These are phyloP conservation scores for Neckera pumila DNA, from an alignment of 225 moss, liverwort and hornwort genomes.

Conservation along the genomic window DNA sequence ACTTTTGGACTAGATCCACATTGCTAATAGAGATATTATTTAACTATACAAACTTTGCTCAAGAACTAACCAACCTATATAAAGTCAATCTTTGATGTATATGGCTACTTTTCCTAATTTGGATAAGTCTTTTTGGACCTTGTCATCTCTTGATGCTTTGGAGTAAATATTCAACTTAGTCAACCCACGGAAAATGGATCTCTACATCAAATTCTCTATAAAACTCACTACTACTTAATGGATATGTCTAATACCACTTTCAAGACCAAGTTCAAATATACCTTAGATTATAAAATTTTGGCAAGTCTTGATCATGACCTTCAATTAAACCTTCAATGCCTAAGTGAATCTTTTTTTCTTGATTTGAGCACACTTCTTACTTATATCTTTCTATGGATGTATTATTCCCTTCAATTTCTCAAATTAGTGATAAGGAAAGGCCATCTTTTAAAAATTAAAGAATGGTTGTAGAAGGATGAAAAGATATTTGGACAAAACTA, in stretches of 20 bases:
- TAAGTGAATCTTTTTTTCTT: background rate
- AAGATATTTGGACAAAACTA: background rate
- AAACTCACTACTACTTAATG: background rate
- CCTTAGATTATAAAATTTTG: background rate
- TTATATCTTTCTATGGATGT: background rate
- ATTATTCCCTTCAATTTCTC: background rate
- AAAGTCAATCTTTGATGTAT: background rate
- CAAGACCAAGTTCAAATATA: background rate
- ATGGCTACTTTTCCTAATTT: background rate
- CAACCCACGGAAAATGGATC: background rate
- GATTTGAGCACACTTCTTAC: fast-evolving
- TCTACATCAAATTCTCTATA: background rate
- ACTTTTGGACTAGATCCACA: background rate
- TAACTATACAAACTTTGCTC: background rate
- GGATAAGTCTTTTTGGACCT: background rate
- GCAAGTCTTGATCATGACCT: background rate
- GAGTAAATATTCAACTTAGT: background rate
- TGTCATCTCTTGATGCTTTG: background rate
- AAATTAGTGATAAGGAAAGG: background rate
- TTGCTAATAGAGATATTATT: background rate
- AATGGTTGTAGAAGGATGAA: background rate
- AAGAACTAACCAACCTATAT: background rate
- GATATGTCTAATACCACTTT: background rate
- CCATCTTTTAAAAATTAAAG: background rate
- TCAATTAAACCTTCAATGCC: background rate